Evolutionary conservation across 2,329 filamentous ascomycete species (phyloP), one percentile per base, ranked within the genome.

Genomic region (Xylariales sp.): DNA sequence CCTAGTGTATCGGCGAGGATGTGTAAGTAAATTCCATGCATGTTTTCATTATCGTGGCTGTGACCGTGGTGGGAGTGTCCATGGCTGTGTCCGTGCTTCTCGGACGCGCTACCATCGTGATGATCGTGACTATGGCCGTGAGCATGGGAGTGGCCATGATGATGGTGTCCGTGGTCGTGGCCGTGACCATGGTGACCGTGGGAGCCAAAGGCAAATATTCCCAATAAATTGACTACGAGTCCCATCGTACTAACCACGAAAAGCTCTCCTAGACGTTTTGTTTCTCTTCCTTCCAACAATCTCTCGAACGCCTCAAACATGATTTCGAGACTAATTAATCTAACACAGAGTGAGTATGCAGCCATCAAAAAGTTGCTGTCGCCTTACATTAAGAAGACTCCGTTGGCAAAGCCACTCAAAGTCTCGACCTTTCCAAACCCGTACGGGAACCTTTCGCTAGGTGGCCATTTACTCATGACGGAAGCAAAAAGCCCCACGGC

Each of bases 361-460:
- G 5, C n/a, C 46, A 32, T 53, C 4, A 10, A 18, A 32, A 23
- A 23, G 41, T 9, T 1, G 2, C 5, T 1, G 3, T 43, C 34
- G 6, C 76, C 89, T 79, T 81, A 94, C 91, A 99, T 92, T 55
- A 99, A 82, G 73, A 99, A 95, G 34, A 99, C 91, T 7, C 96
- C 96, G 76, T 99, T 99, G 72, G 93, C 96, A 79, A 99, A 97
- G 0, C 96, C 96, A 67, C 95, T 97, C 65, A 99, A 83, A 0
- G 94, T 97, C 81, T 99, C 96, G 65, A 99, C 93, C 80, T 98
- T 99, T 66, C 95, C 94, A 78, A 97, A 96, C 0, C 96, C 96
- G 76, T 97, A 98, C 0, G 96, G 96, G 74, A 97, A 98, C 23
- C 90, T 86, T 67, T 92, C 86, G 77, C 91, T 97, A 0, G 94